Evolutionary conservation across 768 basidiomycete species (phyloP), one percentile per base, ranked within the genome.

Genomic region (Hysterangium stoloniferum): DNA sequence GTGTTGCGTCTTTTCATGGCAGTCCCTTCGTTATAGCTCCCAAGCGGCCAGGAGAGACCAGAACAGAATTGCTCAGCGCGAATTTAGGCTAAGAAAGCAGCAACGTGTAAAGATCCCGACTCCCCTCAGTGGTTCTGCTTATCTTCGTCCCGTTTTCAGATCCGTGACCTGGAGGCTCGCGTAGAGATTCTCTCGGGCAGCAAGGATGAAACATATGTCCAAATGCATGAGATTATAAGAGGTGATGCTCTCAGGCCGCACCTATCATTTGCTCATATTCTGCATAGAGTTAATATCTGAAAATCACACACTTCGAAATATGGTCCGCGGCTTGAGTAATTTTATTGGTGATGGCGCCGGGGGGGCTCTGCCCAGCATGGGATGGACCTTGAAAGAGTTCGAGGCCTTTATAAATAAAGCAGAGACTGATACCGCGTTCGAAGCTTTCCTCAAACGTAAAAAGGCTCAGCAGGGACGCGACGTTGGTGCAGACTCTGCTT

Each of bases 161-260:
- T 96, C 65, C 87, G 92, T 19, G 93, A 96, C 67, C 79, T 96
- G 32, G 93, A 96, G 68, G 92, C 92, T 17, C 80, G 88, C 38
- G 90, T 96, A n/a, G 92, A 94, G 66, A 82, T 96, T 6, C 76
- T 96, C 15, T 95, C 92, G 4, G 91, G 89, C 17, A 88, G 87
- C 35, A 84, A 91, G 60, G 93, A 93, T 73, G 89, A 95, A 66
- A 82, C 89, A 5, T 70, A 90, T 48, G 79, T 77, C 25, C 86
- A 93, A 64, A 77, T 93, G 75, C 75, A 85, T 52, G 82, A 85
- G 56, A 82, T 94, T 43, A 67, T 93, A 37, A 87, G 80, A 70
- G 86, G 86, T 80, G 27, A n/a, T 40, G 33, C 15, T 29, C 48
- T 32, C 19, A 27, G 32, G 51, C 27, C 49, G 45, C n/a, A n/a